These are phyloP conservation scores for Metschnikowia cubensis DNA, from an alignment of 805 yeast genomes.

Conservation along the genomic window DNA sequence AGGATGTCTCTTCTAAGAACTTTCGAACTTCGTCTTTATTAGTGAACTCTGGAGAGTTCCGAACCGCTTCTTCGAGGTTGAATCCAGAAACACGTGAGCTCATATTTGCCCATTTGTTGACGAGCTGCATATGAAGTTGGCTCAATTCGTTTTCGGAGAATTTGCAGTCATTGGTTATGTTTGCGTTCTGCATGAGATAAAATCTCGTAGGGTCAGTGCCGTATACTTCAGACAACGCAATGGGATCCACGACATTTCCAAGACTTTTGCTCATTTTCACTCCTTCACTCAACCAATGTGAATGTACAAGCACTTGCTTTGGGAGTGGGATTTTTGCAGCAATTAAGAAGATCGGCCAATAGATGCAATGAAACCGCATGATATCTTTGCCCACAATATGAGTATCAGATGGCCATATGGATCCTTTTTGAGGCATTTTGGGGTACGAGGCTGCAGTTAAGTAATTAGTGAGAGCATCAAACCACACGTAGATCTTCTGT, in stretches of 20 bases:
- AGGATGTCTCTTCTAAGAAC: background rate
- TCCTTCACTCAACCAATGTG: constrained; percentile 91
- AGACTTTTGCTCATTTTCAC: constrained; percentile 88
- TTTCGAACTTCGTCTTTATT: background rate
- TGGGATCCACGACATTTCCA: constrained; percentile 93
- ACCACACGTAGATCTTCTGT: constrained; percentile 93
- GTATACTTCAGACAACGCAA: constrained; percentile 54
- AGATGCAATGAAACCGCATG: constrained; percentile 78
- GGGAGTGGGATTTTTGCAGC: constrained; percentile 78
- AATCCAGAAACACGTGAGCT: constrained; percentile 76
- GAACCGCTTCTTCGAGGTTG: constrained; percentile 45
- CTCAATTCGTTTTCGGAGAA: constrained; percentile 58
- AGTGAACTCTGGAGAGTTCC: constrained; percentile 9
- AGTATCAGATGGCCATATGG: constrained; percentile 57
- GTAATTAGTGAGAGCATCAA: constrained; percentile 89
- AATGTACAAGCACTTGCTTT: constrained; percentile 74
- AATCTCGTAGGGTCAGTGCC: constrained; percentile 75
- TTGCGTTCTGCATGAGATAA: constrained; percentile 71
- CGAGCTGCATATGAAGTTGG: constrained; percentile 56
- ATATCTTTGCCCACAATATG: constrained; percentile 94
- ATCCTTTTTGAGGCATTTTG: constrained; percentile 8
- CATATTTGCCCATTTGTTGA: constrained; percentile 81
- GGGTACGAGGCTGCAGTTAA: constrained; percentile 64
- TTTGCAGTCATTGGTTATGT: constrained; percentile 73
- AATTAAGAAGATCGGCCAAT: constrained; percentile 90